These are phyloP conservation scores for Neopestalotiopsis rosae DNA, from an alignment of 2,329 filamentous ascomycete genomes.

Conservation along the genomic window DNA sequence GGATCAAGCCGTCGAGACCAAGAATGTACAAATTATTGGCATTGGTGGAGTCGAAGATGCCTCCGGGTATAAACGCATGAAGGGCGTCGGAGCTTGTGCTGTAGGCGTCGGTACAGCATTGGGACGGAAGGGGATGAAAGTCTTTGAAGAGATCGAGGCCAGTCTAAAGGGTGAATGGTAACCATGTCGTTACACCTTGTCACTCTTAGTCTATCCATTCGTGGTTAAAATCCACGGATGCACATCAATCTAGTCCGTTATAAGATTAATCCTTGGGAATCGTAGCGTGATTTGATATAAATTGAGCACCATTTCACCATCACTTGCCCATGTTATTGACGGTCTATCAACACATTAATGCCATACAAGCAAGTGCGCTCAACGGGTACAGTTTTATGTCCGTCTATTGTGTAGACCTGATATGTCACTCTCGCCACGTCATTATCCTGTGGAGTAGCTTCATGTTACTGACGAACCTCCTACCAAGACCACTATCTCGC, in stretches of 20 bases:
- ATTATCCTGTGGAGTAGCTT: neutral
- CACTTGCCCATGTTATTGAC: too few species aligned
- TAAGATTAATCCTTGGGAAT: too few species aligned
- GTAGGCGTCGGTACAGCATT: conserved; percentile 75
- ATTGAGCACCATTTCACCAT: too few species aligned
- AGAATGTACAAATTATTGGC: conserved; percentile 69
- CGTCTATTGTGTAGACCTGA: too few species aligned
- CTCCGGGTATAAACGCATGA: conserved; percentile 69
- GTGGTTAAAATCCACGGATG: too few species aligned
- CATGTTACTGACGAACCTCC: neutral
- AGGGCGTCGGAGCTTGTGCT: conserved; percentile 65
- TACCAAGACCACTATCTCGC: neutral
- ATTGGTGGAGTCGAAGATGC: conserved; percentile 74
- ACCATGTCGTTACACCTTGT: neutral
- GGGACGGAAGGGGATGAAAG: conserved; percentile 63
- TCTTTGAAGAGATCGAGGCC: conserved; percentile 66
- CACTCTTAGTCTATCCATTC: neutral
- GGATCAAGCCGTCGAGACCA: conserved; percentile 52
- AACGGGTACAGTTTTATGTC: too few species aligned
- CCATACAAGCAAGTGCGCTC: too few species aligned
- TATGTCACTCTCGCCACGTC: too few species aligned
- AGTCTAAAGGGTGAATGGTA: neutral
- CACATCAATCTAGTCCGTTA: too few species aligned
- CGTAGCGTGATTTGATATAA: too few species aligned
- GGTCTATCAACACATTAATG: too few species aligned